Base-by-base conservation (phyloP, 768 basidiomycete species). In the Phlegmacium glaucopus region DNA sequence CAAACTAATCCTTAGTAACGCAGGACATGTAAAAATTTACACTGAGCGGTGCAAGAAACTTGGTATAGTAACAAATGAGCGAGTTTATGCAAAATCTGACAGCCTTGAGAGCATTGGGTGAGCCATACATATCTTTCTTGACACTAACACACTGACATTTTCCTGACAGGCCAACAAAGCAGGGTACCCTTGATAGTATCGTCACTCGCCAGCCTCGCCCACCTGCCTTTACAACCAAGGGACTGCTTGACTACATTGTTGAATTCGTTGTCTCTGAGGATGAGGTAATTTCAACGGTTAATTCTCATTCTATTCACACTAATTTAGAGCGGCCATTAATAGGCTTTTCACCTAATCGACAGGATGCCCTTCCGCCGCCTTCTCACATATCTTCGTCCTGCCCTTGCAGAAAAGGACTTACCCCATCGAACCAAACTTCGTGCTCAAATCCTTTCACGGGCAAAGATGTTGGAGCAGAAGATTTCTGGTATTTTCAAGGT, bases 191-290 rank as follows among this genome's bases (percentile, higher is more conserved):
- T 6, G 50, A 57, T 38, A 32, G 18, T 6, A 38, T 47, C 17
- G 43, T 48, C 17, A 28, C 37, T 22, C 17, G 22, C 25, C 44
- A 16, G 28, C 45, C 28, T 1, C 38, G 48, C 10, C 41, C 26
- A 5, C 53, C 54, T 0, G 2, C 49, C 5, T 60, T 57, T 38
- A 36, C 45, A 3, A 35, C 43, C 1, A 28, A 9, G 4, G 56
- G 56, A 5, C 42, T 60, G 3, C 41, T 57, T 2, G 46, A 60
- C 22, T 50, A 57, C 11, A 36, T 58, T 12, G 39, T 55, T 6
- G 54, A 57, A 25, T 25, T 60, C 2, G 35, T 60, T 32, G 56
- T 60, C 6, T 39, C 39, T 1, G 51, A 60, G 34, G 56, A 60
- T 17, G 41, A 52, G 29, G 47, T 52, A 29, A 35, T 27, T 37